These are phyloP conservation scores for Kodamaea sagamina DNA, from an alignment of 805 yeast species.

Conservation along the genomic window DNA sequence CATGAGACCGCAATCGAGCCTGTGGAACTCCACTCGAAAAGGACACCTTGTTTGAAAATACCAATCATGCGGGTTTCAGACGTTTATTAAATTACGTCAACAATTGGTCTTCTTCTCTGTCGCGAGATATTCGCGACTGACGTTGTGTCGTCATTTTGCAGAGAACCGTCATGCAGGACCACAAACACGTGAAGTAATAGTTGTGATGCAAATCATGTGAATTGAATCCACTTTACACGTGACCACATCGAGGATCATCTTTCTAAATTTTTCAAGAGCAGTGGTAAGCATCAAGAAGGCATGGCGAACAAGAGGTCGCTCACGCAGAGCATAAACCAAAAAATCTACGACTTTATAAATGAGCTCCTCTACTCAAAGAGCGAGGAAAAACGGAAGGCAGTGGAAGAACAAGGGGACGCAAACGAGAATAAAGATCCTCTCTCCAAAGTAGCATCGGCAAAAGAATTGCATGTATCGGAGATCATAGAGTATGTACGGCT, in stretches of 20 bases:
- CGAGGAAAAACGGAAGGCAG: slow-evolving; percentile 54
- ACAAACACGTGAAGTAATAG: too few species aligned
- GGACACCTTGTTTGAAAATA: too few species aligned
- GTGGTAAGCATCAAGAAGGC: neutral
- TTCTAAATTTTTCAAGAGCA: slow-evolving; percentile 1
- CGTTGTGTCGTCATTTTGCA: too few species aligned
- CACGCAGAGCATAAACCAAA: slow-evolving; percentile 47
- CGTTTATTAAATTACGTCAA: neutral
- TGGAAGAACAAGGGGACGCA: slow-evolving; percentile 39
- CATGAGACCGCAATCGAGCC: slow-evolving; percentile 1
- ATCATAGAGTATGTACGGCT: slow-evolving; percentile 60
- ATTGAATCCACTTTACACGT: too few species aligned
- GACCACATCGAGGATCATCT: neutral
- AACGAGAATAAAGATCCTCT: slow-evolving; percentile 15
- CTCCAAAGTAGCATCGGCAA: slow-evolving; percentile 57
- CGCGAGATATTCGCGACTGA: too few species aligned
- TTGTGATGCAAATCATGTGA: too few species aligned
- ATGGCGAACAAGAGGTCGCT: slow-evolving; percentile 14
- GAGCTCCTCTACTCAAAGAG: slow-evolving; percentile 61
- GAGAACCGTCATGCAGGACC: too few species aligned
- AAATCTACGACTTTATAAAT: slow-evolving; percentile 56
- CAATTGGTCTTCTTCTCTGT: too few species aligned
- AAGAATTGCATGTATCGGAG: slow-evolving; percentile 54
- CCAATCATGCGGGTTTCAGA: neutral
- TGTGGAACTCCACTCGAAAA: slow-evolving; percentile 1